Evolutionary conservation across 106 monocot genomes (phyloP).

Genomic region (Cymbidium sinense): DNA sequence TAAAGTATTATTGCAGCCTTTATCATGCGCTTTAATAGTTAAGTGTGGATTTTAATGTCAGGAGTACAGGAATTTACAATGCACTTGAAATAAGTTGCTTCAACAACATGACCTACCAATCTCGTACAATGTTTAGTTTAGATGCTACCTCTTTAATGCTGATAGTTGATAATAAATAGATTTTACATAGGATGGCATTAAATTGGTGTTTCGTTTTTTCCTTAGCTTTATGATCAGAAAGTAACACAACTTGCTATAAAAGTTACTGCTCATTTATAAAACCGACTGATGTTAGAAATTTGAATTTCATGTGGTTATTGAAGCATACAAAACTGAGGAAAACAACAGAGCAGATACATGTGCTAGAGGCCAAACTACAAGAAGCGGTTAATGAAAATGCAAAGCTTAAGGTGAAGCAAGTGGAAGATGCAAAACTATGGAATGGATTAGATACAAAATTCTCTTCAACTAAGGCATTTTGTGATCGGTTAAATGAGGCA

Average conservation of each 20-base stretch:
- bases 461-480: constrained; percentile 71
- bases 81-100: not conserved
- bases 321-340: constrained; percentile 79
- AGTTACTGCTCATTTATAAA: not conserved
- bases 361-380: constrained; percentile 72
- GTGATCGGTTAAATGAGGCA: constrained; percentile 83
- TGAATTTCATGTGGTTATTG: constrained; percentile 11
- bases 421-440: constrained; percentile 88
- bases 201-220: not conserved
- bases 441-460: constrained; percentile 81
- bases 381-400: constrained; percentile 83
- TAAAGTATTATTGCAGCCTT: not conserved
- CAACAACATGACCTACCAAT: not conserved
- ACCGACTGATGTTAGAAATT: not conserved
- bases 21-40: not conserved
- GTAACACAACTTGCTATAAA: not conserved
- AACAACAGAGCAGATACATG: constrained; percentile 71
- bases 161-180: not conserved
- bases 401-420: constrained; percentile 73
- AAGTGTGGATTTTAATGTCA: not conserved
- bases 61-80: not conserved
- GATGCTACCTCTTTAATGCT: not conserved
- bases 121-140: not conserved
- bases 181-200: not conserved
- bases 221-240: not conserved